These are phyloP conservation scores for Penicillium nucicola DNA, from an alignment of 495 filamentous ascomycete genomes.

Conservation along the genomic window DNA sequence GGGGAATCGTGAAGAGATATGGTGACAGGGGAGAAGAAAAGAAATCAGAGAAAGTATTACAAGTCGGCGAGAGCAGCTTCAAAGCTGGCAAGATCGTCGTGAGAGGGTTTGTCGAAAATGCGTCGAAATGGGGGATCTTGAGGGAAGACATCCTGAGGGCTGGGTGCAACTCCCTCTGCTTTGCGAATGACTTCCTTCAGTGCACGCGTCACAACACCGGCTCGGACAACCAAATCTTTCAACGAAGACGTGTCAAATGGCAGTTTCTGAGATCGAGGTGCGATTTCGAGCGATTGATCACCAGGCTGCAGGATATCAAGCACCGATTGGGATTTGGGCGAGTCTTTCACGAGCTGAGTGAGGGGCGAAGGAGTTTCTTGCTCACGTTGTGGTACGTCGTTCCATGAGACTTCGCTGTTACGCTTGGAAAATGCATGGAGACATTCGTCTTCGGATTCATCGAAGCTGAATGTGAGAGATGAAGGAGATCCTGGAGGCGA, in stretches of 20 bases:
- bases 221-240: conserved; percentile 80
- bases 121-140: conserved; percentile 43
- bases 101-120: conserved; percentile 41
- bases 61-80: conserved; percentile 29
- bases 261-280: conserved; percentile 65
- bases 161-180: conserved; percentile 69
- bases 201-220: conserved; percentile 68
- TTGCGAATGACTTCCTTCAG: conserved; percentile 75
- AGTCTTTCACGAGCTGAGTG: conserved; percentile 31
- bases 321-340: conserved; percentile 70
- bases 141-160: conserved; percentile 40
- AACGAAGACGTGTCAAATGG: conserved; percentile 91
- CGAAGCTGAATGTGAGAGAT: conserved; percentile 52
- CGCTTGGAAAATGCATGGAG: conserved; percentile 32
- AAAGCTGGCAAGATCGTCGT: conserved; percentile 31
- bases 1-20: conserved; percentile 3
- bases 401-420: conserved; percentile 36
- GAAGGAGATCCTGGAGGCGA: conserved; percentile 50
- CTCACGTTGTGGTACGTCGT: conserved; percentile 4
- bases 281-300: conserved; percentile 40
- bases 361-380: conserved; percentile 2
- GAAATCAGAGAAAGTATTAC: conserved; percentile 10
- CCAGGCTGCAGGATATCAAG: conserved; percentile 80
- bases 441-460: conserved; percentile 61
- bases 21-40: conserved; percentile 10